A percentile compares a stretch with the other conserved stretches of the same genome.
Evolutionary conservation across 1,284 basidiomycete species (phyloP).

Genomic region (Peniophora sp.): DNA sequence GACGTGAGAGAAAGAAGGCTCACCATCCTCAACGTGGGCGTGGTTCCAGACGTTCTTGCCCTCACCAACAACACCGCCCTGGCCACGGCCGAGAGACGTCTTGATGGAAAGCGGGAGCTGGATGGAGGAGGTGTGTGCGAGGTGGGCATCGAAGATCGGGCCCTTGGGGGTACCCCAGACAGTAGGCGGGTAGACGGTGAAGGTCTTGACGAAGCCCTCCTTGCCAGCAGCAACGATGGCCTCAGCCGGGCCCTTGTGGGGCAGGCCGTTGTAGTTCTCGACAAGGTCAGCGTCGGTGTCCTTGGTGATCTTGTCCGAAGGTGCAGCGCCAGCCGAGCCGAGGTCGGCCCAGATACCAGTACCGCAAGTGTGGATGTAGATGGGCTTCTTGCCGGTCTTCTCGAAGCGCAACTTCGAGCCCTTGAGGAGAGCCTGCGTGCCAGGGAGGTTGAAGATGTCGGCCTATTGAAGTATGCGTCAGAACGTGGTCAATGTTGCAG

Average conservation of each 20-base stretch:
- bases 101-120: constrained; percentile 32
- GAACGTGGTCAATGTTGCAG: too few species aligned
- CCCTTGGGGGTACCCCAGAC: constrained; percentile 36
- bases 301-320: constrained; percentile 21
- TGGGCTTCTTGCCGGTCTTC: constrained; percentile 27
- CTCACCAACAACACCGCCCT: constrained; percentile 35
- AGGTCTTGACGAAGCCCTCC: constrained; percentile 31
- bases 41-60: constrained; percentile 41
- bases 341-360: too few species aligned
- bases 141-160: constrained; percentile 29
- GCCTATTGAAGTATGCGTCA: constrained; percentile 22
- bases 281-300: constrained; percentile 32
- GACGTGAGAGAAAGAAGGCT: constrained; percentile 1
- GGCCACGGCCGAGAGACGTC: constrained; percentile 27
- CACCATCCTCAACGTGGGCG: constrained; percentile 37
- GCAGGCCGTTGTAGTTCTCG: constrained; percentile 31
- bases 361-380: constrained; percentile 37
- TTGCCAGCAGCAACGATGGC: constrained; percentile 31
- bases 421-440: constrained; percentile 32
- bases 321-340: not conserved
- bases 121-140: constrained; percentile 33
- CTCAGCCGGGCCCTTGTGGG: constrained; percentile 37
- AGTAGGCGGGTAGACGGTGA: constrained; percentile 35
- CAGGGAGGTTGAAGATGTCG: constrained; percentile 32
- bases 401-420: constrained; percentile 35